Base-by-base conservation (phyloP, 768 basidiomycete genomes). In the Zangia roseola region DNA sequence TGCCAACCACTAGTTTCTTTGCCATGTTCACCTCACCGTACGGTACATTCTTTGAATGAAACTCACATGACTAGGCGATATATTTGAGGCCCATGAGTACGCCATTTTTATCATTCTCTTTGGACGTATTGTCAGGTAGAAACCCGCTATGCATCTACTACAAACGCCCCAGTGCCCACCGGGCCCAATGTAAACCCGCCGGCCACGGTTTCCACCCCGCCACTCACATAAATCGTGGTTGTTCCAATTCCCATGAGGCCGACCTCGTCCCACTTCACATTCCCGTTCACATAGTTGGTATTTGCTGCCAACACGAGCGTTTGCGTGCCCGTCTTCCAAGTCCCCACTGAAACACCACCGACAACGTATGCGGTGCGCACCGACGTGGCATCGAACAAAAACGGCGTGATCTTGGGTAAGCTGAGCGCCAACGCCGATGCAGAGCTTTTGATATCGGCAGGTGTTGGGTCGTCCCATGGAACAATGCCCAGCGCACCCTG, bases 401-500 rank as follows among this genome's bases (percentile, higher is more conserved):
- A 80, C 0, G 73, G 64, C 0, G 70, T 73, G 59, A 82, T 75
- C 17, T 66, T 66, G 3, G 73, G 70, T 13, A 81, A 55, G 10
- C 77, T 65, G 8, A 62, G 57, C 4, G 80, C 81, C 13, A 83
- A 71, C 5, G 60, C 54, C 0, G 82, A 83, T 1, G 79, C 73
- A 5, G 75, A 73, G 2, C 65, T 57, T 60, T 83, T 80, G 68
- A 84, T 81, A 33, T 81, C 76, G 5, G 69, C 44, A 1, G 75
- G 55, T 0, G 77, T 81, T 0, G 81, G 81, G 59, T 84, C 80
- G 37, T 64, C 64, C 82, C 82, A 76, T 5, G 67, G 54, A 5
- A 69, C 54, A 30, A 82, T 54, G 69, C 83, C 84, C 6, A 81
- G 62, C 2, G 72, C 84, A 6, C 88, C 85, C 46, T 88, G 86